Conservation (phyloP, 2,329 filamentous ascomycete genomes). For the Epichloe glyceriae region DNA sequence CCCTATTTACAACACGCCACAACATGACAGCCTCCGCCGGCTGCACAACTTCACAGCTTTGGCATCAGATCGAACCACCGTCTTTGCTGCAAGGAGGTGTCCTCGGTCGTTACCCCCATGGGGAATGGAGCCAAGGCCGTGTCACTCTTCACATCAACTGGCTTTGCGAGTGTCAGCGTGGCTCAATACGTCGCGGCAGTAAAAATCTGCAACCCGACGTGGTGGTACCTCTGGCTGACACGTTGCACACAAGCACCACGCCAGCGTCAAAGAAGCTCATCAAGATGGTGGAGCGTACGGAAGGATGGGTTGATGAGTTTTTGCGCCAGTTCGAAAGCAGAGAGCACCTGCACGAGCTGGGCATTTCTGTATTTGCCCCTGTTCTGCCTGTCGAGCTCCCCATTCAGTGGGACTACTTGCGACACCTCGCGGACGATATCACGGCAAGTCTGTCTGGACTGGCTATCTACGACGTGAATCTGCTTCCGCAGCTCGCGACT, state of each 20-base stretch:
- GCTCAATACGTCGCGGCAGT: constrained; percentile 56
- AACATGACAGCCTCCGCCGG: constrained; percentile 29
- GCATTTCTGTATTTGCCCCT: constrained; percentile 44
- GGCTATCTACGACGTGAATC: constrained; percentile 62
- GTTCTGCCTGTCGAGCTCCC: constrained; percentile 64
- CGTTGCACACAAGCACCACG: constrained; percentile 33
- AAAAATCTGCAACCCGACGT: constrained; percentile 65
- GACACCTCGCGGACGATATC: constrained; percentile 54
- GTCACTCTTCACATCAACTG: constrained; percentile 73
- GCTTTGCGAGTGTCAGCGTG: constrained; percentile 59
- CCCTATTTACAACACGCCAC: constrained; percentile 35
- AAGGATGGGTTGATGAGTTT: constrained; percentile 65
- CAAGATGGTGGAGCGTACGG: constrained; percentile 78
- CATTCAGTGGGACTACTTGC: constrained; percentile 69
- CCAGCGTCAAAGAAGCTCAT: constrained; percentile 59
- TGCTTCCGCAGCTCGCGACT: constrained; percentile 52
- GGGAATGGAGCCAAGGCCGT: constrained; percentile 60
- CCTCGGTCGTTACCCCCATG: constrained; percentile 57
- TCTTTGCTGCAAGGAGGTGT: constrained; percentile 67
- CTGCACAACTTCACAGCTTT: constrained; percentile 69
- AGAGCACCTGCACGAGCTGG: constrained; percentile 14
- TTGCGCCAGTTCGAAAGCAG: constrained; percentile 27
- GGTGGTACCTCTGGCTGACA: constrained; percentile 64
- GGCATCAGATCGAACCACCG: constrained; percentile 48
- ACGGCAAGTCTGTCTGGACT: constrained; percentile 48